Evolutionary conservation across 345 rosid species (phyloP).

Genomic region (Geranium brycei): DNA sequence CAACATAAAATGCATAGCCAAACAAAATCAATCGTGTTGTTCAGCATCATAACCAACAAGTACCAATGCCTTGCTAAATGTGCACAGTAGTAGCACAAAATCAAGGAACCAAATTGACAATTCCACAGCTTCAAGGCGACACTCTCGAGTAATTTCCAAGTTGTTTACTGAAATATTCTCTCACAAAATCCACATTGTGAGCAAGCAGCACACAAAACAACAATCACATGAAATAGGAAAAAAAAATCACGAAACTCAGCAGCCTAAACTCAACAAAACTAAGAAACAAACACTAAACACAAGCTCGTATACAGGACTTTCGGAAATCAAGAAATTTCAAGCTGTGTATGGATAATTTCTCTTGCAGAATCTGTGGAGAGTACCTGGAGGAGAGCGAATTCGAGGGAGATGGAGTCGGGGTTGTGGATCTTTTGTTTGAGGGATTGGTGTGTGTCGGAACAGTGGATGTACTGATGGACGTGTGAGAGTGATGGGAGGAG

Average conservation of each 20-base stretch:
- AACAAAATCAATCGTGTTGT: background rate
- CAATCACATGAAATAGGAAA: too few species aligned
- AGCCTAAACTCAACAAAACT: background rate
- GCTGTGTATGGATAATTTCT: too few species aligned
- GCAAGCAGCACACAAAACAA: too few species aligned
- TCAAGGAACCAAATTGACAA: background rate
- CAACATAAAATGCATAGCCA: background rate
- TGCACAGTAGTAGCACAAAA: background rate
- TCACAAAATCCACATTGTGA: too few species aligned
- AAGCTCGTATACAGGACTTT: background rate
- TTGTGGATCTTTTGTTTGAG: constrained; percentile 30
- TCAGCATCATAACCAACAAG: background rate
- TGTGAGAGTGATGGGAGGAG: constrained; percentile 40
- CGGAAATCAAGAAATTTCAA: background rate
- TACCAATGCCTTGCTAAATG: background rate
- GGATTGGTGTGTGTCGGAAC: constrained; percentile 48
- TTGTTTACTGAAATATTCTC: too few species aligned
- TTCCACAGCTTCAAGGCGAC: too few species aligned
- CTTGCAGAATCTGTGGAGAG: background rate
- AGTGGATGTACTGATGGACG: constrained; percentile 42
- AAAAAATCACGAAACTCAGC: background rate
- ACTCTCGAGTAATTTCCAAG: too few species aligned
- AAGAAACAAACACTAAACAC: background rate
- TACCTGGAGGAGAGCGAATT: constrained; percentile 59
- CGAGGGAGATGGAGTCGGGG: constrained; percentile 33